A percentile compares a stretch with the other conserved stretches of the same genome.
Conservation (phyloP, 75 land plant species). For the Selaginella moellendorffii region DNA sequence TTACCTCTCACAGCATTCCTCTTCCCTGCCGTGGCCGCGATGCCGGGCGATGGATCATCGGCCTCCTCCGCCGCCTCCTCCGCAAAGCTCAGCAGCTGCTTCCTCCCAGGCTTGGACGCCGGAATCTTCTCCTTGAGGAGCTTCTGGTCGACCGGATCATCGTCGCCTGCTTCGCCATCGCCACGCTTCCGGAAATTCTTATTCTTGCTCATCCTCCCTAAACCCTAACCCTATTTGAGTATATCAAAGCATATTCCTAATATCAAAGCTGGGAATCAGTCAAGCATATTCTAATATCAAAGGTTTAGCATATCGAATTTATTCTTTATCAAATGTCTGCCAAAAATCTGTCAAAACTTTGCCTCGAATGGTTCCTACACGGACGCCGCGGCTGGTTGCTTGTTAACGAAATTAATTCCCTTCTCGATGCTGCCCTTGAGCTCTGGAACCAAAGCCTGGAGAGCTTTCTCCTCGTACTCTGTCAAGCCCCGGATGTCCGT, state of each 20-base stretch:
- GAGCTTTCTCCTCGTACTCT: constrained; percentile 58
- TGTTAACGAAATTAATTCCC: constrained; percentile 51
- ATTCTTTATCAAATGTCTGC: no score
- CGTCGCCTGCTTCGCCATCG: constrained; percentile 34
- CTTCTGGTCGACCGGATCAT: constrained; percentile 18
- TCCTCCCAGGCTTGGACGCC: constrained; percentile 10
- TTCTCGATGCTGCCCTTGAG: constrained; percentile 80
- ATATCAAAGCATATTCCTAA: no score
- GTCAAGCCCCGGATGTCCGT: constrained; percentile 45
- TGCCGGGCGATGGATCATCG: constrained; percentile 1
- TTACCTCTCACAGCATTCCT: constrained; percentile 11
- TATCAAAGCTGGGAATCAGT: no score
- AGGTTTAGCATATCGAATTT: no score
- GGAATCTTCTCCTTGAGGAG: not conserved
- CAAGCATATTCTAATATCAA: no score
- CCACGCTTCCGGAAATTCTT: constrained; percentile 82
- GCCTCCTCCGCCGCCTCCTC: constrained; percentile 46
- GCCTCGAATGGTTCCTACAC: no score
- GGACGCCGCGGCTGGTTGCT: constrained; percentile 28
- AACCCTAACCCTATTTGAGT: constrained; percentile 4
- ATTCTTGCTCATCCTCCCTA: constrained; percentile 29
- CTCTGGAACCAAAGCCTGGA: constrained; percentile 64
- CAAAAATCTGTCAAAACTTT: no score
- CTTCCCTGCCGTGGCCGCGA: not conserved
- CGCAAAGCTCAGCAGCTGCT: constrained; percentile 68